Evolutionary conservation across 192 early-diverging fungal species (phyloP).

Genomic region (Mortierella hygrophila): DNA sequence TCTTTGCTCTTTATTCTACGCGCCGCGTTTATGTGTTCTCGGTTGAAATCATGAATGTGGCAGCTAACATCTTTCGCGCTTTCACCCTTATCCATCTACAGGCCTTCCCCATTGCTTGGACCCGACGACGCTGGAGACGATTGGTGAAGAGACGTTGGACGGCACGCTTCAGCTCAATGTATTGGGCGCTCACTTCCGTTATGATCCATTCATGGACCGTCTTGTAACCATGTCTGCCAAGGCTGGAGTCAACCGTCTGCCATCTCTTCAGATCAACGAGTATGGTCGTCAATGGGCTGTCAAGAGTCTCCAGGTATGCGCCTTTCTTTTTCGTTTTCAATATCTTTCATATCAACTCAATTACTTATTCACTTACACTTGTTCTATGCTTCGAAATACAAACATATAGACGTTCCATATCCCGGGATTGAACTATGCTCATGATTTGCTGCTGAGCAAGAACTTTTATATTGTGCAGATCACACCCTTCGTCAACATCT

Average conservation of each 20-base stretch:
- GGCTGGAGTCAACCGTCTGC: conserved; percentile 35
- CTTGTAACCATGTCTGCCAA: conserved; percentile 54
- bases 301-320: conserved; percentile 38
- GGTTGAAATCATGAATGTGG: not conserved
- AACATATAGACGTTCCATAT: conserved; percentile 40
- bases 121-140: conserved; percentile 46
- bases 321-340: not conserved
- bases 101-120: conserved; percentile 50
- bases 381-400: not conserved
- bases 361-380: not conserved
- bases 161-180: conserved; percentile 32
- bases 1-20: not conserved
- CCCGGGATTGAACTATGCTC: conserved; percentile 49
- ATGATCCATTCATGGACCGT: conserved; percentile 41
- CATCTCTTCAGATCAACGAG: conserved; percentile 47
- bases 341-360: not conserved
- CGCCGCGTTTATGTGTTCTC: not conserved
- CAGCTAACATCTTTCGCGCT: not conserved
- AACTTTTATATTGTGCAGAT: conserved; percentile 56
- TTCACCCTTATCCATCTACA: not conserved
- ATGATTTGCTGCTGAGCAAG: conserved; percentile 48
- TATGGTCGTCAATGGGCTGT: conserved; percentile 49
- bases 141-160: conserved; percentile 40
- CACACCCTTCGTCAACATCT: conserved; percentile 48
- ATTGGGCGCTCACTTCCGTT: conserved; percentile 52